These are phyloP conservation scores for Yarrowia yakushimensis DNA, from an alignment of 805 yeast genomes.

Conservation along the genomic window DNA sequence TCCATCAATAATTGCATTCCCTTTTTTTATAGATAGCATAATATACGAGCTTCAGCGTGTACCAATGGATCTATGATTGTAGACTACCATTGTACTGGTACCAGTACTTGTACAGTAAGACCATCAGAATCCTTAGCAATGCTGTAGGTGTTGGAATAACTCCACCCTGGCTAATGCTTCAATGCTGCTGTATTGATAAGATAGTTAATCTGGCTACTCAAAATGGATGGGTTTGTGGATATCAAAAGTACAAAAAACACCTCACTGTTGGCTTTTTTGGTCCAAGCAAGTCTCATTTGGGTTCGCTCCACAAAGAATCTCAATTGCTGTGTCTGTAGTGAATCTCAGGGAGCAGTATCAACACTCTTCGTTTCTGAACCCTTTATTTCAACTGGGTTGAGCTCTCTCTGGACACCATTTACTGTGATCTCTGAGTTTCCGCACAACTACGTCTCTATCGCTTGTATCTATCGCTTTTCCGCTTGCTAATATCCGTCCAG, in stretches of 20 bases:
- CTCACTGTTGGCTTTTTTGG: not conserved
- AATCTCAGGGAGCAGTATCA: too few relatives aligned
- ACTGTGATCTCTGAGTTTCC: too few relatives aligned
- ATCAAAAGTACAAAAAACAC: not conserved
- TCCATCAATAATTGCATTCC: constrained; percentile 11
- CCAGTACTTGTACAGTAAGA: too few relatives aligned
- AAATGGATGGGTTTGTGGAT: not conserved
- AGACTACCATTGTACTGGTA: too few relatives aligned
- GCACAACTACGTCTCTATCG: too few relatives aligned
- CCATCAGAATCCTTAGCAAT: too few relatives aligned
- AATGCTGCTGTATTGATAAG: not conserved
- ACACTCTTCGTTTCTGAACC: too few relatives aligned
- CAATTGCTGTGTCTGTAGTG: not conserved
- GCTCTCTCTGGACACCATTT: too few relatives aligned
- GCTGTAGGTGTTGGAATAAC: not conserved
- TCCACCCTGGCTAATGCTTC: not conserved
- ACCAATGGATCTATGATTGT: too few relatives aligned
- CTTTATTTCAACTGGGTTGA: too few relatives aligned
- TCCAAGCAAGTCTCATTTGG: not conserved
- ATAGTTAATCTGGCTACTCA: not conserved
- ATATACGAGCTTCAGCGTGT: not conserved
- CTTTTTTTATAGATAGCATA: not conserved
- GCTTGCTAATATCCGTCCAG: too few relatives aligned
- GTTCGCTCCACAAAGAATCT: not conserved
- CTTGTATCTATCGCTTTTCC: too few relatives aligned